These are phyloP conservation scores for Pythium aristosporum DNA, from an alignment of 352 stramenopile species.

Conservation along the genomic window DNA sequence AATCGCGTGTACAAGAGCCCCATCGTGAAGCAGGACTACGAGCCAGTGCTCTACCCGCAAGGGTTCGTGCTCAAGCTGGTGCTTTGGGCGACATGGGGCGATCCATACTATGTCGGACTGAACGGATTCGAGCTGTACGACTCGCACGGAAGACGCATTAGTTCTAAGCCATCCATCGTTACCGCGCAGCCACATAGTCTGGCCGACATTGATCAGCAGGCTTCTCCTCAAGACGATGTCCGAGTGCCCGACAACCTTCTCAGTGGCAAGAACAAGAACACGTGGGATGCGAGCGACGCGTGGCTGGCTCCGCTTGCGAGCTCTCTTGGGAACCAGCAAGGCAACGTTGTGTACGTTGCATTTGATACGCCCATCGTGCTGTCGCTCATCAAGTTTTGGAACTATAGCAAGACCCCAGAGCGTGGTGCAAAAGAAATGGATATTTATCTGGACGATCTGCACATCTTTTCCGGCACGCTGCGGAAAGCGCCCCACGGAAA, in stretches of 20 bases:
- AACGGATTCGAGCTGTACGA: slow-evolving; percentile 85
- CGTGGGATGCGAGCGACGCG: slow-evolving; percentile 65
- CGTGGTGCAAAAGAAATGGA: slow-evolving; percentile 81
- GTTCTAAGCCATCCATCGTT: slow-evolving; percentile 34
- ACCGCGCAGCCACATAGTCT: slow-evolving; percentile 62
- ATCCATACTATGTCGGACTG: slow-evolving; percentile 82
- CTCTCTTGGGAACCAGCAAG: slow-evolving; percentile 48
- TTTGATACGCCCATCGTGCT: slow-evolving; percentile 74
- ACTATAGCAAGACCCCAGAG: slow-evolving; percentile 86
- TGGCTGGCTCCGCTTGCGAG: slow-evolving; percentile 76
- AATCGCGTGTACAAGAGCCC: slow-evolving; percentile 67
- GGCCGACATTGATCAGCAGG: slow-evolving; percentile 36
- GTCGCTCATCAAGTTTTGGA: slow-evolving; percentile 88
- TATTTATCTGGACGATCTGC: slow-evolving; percentile 87
- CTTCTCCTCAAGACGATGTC: slow-evolving; percentile 33
- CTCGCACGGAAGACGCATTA: slow-evolving; percentile 41
- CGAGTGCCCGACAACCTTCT: slow-evolving; percentile 64
- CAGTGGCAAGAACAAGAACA: slow-evolving; percentile 71
- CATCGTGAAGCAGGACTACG: slow-evolving; percentile 84
- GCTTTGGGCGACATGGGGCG: slow-evolving; percentile 79
- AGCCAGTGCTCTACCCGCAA: slow-evolving; percentile 74
- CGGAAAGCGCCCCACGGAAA: slow-evolving; percentile 40
- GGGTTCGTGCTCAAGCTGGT: slow-evolving; percentile 86
- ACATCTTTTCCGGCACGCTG: slow-evolving; percentile 68
- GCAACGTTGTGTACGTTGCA: slow-evolving; percentile 70